phyloP scores from a whole-genome alignment of 2,329 filamentous ascomycete species.

The Colletotrichum sp. region DNA sequence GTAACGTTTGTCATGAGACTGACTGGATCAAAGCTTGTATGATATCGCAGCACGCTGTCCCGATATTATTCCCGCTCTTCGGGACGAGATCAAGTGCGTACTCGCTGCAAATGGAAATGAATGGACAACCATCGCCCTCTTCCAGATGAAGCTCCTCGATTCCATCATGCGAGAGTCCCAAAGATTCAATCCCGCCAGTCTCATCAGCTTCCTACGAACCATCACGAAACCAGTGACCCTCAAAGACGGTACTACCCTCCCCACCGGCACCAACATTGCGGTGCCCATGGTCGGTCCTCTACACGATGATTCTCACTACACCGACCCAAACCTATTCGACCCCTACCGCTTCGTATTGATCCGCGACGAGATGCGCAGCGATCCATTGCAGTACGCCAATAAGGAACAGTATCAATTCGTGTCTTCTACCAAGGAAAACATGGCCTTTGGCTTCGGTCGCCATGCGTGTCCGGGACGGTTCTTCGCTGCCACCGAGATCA shows the following conservation, averaged over 20 bases:
- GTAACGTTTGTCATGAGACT: not conserved
- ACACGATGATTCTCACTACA: slow-evolving; percentile 36
- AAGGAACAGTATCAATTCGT: slow-evolving; percentile 36
- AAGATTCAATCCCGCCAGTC: slow-evolving; percentile 30
- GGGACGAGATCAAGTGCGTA: not conserved
- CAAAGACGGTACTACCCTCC: slow-evolving; percentile 55
- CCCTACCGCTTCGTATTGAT: not conserved
- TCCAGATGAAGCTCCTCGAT: slow-evolving; percentile 47
- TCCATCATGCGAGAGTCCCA: slow-evolving; percentile 42
- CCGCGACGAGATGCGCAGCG: not conserved
- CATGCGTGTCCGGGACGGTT: slow-evolving; percentile 47
- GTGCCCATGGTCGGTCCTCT: slow-evolving; percentile 39
- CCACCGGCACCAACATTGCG: slow-evolving; percentile 46
- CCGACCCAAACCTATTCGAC: slow-evolving; percentile 30
- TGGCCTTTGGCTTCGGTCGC: slow-evolving; percentile 40
- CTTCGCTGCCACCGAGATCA: slow-evolving; percentile 49
- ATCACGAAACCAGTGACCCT: slow-evolving; percentile 54
- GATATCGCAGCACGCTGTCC: not conserved
- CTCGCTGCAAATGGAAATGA: slow-evolving; percentile 27
- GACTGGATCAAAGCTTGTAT: not conserved
- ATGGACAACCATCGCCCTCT: slow-evolving; percentile 51
- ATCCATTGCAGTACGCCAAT: not conserved
- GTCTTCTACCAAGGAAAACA: slow-evolving; percentile 35
- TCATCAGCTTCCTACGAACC: slow-evolving; percentile 51
- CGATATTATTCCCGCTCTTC: not conserved